Evolutionary conservation across 1,284 basidiomycete species (phyloP).

Genomic region (Cutaneotrichosporon mucoides): DNA sequence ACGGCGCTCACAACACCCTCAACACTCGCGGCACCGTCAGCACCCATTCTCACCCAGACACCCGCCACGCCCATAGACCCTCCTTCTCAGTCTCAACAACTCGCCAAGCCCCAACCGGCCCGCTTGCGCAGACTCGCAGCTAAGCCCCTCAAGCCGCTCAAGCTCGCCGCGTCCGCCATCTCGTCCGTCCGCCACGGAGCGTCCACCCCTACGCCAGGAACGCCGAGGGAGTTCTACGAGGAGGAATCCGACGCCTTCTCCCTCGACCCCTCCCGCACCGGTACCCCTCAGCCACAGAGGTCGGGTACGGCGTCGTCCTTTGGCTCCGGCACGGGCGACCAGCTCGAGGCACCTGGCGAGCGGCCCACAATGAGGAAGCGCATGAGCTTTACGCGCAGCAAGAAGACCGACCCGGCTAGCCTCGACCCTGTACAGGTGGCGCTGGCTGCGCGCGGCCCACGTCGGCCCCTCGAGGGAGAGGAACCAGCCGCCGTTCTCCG

Average conservation of each 20-base stretch:
- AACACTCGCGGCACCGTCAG: too few relatives aligned
- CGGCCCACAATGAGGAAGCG: not conserved
- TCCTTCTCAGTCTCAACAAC: not conserved
- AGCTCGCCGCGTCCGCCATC: slow-evolving; percentile 42
- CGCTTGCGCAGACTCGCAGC: slow-evolving; percentile 31
- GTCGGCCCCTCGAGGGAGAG: slow-evolving; percentile 46
- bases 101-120: not conserved
- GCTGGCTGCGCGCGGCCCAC: slow-evolving; percentile 32
- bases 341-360: not conserved
- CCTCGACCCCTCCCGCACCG: not conserved
- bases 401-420: slow-evolving; percentile 3
- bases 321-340: not conserved
- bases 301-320: not conserved
- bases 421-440: slow-evolving; percentile 35
- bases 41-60: not conserved
- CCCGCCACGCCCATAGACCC: not conserved
- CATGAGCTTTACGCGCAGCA: slow-evolving; percentile 10
- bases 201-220: slow-evolving; percentile 2
- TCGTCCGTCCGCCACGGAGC: slow-evolving; percentile 6
- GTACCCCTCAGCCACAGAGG: not conserved
- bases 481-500: slow-evolving; percentile 46
- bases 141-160: slow-evolving; percentile 45
- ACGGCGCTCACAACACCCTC: not conserved
- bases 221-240: not conserved
- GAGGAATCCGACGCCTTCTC: not conserved